Base-by-base conservation (phyloP, 441 rosid species). In the Jatropha podagrica region DNA sequence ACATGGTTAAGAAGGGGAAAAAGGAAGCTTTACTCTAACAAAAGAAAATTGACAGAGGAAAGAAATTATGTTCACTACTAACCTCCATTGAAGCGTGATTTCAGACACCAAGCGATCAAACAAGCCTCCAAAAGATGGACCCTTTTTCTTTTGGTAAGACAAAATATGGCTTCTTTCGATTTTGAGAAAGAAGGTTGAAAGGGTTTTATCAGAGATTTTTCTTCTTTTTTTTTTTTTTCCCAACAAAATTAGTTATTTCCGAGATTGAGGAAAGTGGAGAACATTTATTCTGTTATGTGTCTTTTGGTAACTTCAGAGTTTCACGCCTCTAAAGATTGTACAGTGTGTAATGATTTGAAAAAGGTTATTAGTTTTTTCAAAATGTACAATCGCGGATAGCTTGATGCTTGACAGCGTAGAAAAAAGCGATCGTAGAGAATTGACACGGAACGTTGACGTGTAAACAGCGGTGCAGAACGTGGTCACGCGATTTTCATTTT, bases 401-500 rank as follows among this genome's bases (percentile, higher is more conserved):
- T 9, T 5, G 32, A 40, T 54, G 18, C 10, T 46, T 0, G 1
- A 1, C 0, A 48, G 26, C 10, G 26, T 13, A 7, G 11, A 14
- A 27, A 13, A 0, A 0, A 12, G 7, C 0, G 18, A 65, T 17
- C 6, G 58, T 26, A 38, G 51, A 55, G 1, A 40, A 27, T n/a
- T 2, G 27, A 0, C 5, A 13, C 3, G 38, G 37, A 0, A 27
- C 17, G 65, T 10, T 70, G 64, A 70, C 73, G 64, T 55, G 60
- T n/a, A 2, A 17, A 8, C 6, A 32, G 7, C 74, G 51, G 20
- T 58, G 7, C 49, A 59, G 54, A 71, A 71, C 65, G 74, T 58
- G 67, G 67, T 60, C 68, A 72, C 75, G 75, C 0, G 58, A 58
- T 18, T 72, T 61, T 72, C 75, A 60, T 72, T 72, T 71, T 72